Percentiles rank a stretch among this genome's conserved stretches.
Conservation (phyloP, 306 rosid species). For the Ziziphus jujuba region DNA sequence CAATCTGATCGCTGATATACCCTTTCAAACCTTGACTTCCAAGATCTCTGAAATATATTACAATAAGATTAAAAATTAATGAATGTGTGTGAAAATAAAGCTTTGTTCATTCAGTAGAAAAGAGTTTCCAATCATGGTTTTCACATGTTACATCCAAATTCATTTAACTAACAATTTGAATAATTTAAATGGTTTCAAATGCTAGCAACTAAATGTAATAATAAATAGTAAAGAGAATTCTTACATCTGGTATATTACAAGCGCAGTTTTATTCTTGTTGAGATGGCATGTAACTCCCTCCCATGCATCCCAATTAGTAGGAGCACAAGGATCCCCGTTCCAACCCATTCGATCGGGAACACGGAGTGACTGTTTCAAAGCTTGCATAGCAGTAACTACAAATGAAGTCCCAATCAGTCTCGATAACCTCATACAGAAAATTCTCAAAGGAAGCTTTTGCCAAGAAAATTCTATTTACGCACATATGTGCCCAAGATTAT, state of each 20-base stretch:
- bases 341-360: conserved; percentile 98
- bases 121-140: neutral
- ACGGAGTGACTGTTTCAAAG: conserved; percentile 78
- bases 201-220: neutral
- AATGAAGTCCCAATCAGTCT: conserved; percentile 12
- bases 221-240: conserved; percentile 29
- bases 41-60: conserved; percentile 64
- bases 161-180: neutral
- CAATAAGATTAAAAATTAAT: neutral
- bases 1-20: conserved; percentile 68
- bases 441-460: neutral
- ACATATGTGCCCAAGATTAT: neutral
- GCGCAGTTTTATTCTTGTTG: conserved; percentile 52
- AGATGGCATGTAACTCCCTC: conserved; percentile 90
- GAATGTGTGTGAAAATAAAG: neutral
- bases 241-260: conserved; percentile 85
- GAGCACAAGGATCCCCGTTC: conserved; percentile 99
- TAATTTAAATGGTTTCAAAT: neutral
- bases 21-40: conserved; percentile 98
- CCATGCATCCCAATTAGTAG: conserved; percentile 97
- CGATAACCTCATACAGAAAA: neutral
- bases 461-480: conserved; percentile 8
- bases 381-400: conserved; percentile 78
- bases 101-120: too few species aligned
- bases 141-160: neutral